Evolutionary conservation across 2,329 filamentous ascomycete species (phyloP), one percentile per base, ranked within the genome.

Genomic region (Epichloe coenophiala): DNA sequence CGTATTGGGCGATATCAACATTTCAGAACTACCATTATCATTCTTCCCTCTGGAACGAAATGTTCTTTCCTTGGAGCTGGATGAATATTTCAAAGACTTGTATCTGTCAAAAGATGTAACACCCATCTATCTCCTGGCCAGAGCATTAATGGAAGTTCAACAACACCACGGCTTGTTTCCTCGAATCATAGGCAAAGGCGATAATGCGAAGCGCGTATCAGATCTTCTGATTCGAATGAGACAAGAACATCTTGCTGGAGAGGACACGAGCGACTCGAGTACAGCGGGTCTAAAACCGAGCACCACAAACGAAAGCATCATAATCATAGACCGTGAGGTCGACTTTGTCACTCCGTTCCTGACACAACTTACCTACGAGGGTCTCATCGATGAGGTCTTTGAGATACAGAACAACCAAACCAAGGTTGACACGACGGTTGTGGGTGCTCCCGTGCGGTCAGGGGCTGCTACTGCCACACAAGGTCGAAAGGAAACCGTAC

Each of bases 281-380:
- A 78, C 77, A 57, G 72, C 83, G 43, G 86, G 86, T 6, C 72
- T 95, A 27, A 83, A 87, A 11, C 91, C 93, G 12, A 97, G 93
- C 65, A 85, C 85, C 11, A 83, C 83, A 6, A 86, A 89, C 45
- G 93, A 98, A 65, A 95, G 85, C 61, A 73, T 96, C 53, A 90
- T 98, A 60, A 86, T 98, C 54, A 89, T 98, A 50, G 93, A 98
- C 66, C 86, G 93, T 47, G 90, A 96, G 63, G 85, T 95, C 50
- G 93, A 98, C 65, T 89, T 93, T 60, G 88, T 91, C 15, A 96
- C 93, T 1, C 84, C 86, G 0, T 75, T 98, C 15, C 81, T 98
- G 49, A 97, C 91, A 0, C 93, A 98, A 64, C 72, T 98, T 54
- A 98, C 93, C 1, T 98, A 98, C 61, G 91, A 98, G 68, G 93